Evolutionary conservation across 2,329 filamentous ascomycete species (phyloP).

Genomic region (Stenocarpella maydis): DNA sequence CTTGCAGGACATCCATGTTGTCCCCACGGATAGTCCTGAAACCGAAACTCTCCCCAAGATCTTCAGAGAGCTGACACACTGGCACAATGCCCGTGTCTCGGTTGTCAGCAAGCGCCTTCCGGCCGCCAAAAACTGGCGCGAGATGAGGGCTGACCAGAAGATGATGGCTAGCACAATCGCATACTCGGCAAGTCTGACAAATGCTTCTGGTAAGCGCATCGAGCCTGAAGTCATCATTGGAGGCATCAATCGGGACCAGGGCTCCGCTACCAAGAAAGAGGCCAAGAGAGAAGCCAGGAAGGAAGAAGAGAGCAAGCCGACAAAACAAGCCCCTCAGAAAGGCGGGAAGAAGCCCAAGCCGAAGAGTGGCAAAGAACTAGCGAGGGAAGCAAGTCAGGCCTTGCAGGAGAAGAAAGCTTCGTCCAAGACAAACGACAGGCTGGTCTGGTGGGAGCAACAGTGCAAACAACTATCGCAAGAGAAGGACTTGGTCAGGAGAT

Average conservation of each 20-base stretch:
- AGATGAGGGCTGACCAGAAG: constrained; percentile 63
- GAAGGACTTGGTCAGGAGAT: constrained; percentile 51
- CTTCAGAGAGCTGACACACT: constrained; percentile 63
- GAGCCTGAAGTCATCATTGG: constrained; percentile 71
- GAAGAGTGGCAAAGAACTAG: constrained; percentile 49
- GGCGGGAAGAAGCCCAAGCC: constrained; percentile 38
- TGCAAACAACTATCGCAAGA: constrained; percentile 58
- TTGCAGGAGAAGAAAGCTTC: constrained; percentile 46
- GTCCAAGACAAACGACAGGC: constrained; percentile 42
- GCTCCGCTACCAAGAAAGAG: constrained; percentile 36
- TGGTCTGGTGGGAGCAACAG: constrained; percentile 54
- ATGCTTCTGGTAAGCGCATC: constrained; percentile 67
- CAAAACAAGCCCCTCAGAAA: constrained; percentile 34
- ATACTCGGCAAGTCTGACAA: constrained; percentile 76
- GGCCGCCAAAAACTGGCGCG: constrained; percentile 42
- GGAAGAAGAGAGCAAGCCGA: constrained; percentile 34
- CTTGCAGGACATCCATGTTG: constrained; percentile 52
- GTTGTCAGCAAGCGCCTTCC: constrained; percentile 50
- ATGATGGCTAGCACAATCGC: constrained; percentile 73
- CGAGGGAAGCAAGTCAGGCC: constrained; percentile 45
- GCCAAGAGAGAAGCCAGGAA: constrained; percentile 38
- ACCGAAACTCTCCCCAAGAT: constrained; percentile 43
- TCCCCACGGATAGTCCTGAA: constrained; percentile 42
- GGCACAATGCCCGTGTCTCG: constrained; percentile 67
- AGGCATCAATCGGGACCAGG: constrained; percentile 33